Conservation (phyloP, 148 eudicot species). For the Silene uniflora region DNA sequence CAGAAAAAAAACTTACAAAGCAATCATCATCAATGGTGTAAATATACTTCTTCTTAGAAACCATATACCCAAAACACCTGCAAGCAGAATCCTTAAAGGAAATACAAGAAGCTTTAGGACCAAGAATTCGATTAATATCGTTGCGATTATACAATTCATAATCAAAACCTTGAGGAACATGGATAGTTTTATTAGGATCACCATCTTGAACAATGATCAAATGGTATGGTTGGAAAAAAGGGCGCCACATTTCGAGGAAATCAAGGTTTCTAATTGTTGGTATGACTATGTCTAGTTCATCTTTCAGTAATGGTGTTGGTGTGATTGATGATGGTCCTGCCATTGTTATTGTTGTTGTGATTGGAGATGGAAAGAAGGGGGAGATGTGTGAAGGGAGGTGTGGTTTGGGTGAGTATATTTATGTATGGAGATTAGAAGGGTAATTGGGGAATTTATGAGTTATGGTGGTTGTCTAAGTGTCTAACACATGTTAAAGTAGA, state of each 20-base stretch:
- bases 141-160: slow-evolving; percentile 78
- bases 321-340: slow-evolving; percentile 22
- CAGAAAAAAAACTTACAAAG: slow-evolving; percentile 49
- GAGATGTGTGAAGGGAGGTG: too few relatives aligned
- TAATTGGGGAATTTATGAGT: background rate
- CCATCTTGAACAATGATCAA: slow-evolving; percentile 86
- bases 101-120: slow-evolving; percentile 75
- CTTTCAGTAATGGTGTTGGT: slow-evolving; percentile 50
- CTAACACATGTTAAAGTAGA: slow-evolving; percentile 14
- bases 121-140: slow-evolving; percentile 68
- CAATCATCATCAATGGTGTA: slow-evolving; percentile 90
- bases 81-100: slow-evolving; percentile 93
- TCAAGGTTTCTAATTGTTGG: slow-evolving; percentile 87
- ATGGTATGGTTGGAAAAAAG: slow-evolving; percentile 64
- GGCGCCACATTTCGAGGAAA: slow-evolving; percentile 87
- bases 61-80: slow-evolving; percentile 80
- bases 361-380: too few relatives aligned
- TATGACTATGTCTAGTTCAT: slow-evolving; percentile 75
- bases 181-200: slow-evolving; percentile 54
- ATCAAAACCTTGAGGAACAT: slow-evolving; percentile 78
- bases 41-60: slow-evolving; percentile 85
- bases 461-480: too few relatives aligned
- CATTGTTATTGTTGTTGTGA: slow-evolving; percentile 22
- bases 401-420: background rate
- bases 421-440: background rate